phyloP scores from a whole-genome alignment of 148 eudicot species.

The Rhododendron mucronatum region DNA sequence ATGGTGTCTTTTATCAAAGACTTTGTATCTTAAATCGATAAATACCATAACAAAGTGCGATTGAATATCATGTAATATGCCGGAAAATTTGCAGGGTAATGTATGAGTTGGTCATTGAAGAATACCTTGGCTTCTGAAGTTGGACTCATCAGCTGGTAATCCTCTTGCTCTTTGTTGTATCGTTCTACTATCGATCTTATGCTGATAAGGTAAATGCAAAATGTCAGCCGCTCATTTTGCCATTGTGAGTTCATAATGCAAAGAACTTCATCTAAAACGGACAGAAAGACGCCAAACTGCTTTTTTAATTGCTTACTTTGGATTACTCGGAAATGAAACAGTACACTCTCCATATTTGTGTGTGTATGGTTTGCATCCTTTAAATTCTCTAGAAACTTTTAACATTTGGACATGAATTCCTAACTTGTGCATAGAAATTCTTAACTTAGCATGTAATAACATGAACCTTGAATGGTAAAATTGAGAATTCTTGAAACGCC shows the following conservation, averaged over 20 bases:
- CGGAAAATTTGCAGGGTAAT: neutral
- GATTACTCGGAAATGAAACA: neutral
- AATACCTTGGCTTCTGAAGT: conserved; percentile 4
- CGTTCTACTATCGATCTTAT: neutral
- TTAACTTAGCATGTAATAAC: neutral
- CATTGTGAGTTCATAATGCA: neutral
- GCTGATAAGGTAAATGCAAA: neutral
- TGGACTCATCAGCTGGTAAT: neutral
- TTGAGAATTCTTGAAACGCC: neutral
- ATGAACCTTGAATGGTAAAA: neutral
- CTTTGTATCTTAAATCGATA: neutral
- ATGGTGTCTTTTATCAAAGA: neutral
- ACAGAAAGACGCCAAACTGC: neutral
- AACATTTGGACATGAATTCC: neutral
- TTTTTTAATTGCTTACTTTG: neutral
- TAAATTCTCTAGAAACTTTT: neutral
- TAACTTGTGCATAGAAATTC: neutral
- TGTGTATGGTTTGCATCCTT: neutral
- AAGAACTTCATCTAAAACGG: neutral
- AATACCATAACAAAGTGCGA: neutral
- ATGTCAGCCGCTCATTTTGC: neutral
- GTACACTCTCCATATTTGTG: neutral
- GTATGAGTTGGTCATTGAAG: neutral
- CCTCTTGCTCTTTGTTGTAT: conserved; percentile 3
- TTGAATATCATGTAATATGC: neutral